Conservation (phyloP, 768 basidiomycete species). For the Phylloporus rhodoxanthus region DNA sequence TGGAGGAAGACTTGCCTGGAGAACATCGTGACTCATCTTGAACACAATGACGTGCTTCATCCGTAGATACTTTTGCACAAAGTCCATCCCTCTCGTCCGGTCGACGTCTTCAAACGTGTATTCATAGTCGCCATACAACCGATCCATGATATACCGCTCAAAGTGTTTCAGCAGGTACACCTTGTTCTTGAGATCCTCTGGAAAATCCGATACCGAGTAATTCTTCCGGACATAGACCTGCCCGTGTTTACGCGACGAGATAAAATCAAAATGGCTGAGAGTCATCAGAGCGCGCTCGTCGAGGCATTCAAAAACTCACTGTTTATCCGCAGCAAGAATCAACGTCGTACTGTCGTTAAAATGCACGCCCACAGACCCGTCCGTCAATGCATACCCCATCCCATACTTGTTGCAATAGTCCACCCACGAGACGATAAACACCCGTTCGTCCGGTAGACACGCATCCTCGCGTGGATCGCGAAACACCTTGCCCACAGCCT, state of each 20-base stretch:
- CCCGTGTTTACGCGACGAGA: conserved; percentile 63
- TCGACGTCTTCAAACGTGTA: conserved; percentile 71
- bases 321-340: conserved; percentile 79
- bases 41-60: conserved; percentile 98
- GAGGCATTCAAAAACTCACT: conserved; percentile 43
- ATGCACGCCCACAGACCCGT: conserved; percentile 90
- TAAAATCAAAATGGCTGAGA: conserved; percentile 81
- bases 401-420: conserved; percentile 99
- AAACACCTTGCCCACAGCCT: conserved; percentile 57
- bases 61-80: conserved; percentile 90
- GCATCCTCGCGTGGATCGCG: conserved; percentile 54
- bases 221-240: conserved; percentile 67
- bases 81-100: conserved; percentile 82
- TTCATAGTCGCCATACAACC: conserved; percentile 76
- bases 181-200: conserved; percentile 82
- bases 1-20: conserved; percentile 67
- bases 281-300: background rate
- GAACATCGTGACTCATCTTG: conserved; percentile 88
- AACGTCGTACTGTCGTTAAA: conserved; percentile 94
- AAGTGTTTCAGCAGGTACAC: conserved; percentile 92
- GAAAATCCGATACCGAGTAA: conserved; percentile 62
- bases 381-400: conserved; percentile 97
- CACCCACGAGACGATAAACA: conserved; percentile 98
- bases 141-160: conserved; percentile 90
- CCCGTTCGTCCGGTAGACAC: conserved; percentile 56